Base-by-base conservation (phyloP, 1,139 yeast species). In the Debaryomyces udenii region DNA sequence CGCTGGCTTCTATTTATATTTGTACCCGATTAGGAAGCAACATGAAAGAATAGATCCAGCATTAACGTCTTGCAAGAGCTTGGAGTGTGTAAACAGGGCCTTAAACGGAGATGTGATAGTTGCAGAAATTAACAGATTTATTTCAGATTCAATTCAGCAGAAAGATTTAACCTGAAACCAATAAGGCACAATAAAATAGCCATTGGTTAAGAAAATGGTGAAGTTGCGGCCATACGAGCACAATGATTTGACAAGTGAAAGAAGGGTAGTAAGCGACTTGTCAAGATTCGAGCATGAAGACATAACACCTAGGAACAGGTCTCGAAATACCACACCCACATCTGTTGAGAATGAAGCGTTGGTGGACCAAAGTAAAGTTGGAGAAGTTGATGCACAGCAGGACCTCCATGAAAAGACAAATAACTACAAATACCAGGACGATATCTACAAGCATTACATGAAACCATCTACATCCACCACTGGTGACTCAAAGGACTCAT, bases 281-380 rank as follows among this genome's bases (percentile, higher is more conserved):
- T 62, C 69, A n/a, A 44, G 68, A 29, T 63, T 64, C 40, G 64
- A 62, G 33, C 58, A 49, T 40, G 63, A 59, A 31, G 44, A 47
- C 15, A 49, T 52, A 3, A 46, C 51, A 9, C 63, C 63, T 2
- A 40, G 56, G 39, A 53, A 47, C 33, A 46, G 66, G 39, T 61
- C 68, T 4, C 45, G 67, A 43, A 59, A 61, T 40, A 44, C 66
- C 2, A 58, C 68, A 5, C 68, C 68, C 2, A 53, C 65, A 10
- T 53, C 59, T 13, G 35, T 51, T 15, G 51, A 50, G 11, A 18
- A 17, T 6, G 27, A 3, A 16, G 27, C 32, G 2, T 24, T 17
- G 7, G 13, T 4, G 5, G 27, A 13, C 2, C 6, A 13, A 13
- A 30, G 15, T 7, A 3, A 30, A 3, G 15, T 10, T 11, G 18